Conservation (phyloP, 2,329 filamentous ascomycete genomes). For the Monosporascus sp. region DNA sequence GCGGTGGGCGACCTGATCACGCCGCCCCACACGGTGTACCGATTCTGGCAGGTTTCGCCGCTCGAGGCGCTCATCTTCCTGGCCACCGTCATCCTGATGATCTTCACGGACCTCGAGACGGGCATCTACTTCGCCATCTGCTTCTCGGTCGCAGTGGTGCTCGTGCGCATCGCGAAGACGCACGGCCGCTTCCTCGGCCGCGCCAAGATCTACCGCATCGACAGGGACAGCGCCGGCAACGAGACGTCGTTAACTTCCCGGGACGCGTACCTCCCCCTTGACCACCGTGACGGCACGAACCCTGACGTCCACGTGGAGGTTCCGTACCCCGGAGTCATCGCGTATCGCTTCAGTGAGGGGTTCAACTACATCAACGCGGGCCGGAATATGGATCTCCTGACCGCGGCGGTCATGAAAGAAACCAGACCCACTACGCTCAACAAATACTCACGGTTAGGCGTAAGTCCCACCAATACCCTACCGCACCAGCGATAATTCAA, state of each 20-base stretch:
- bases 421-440: conserved; percentile 40
- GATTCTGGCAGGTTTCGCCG: conserved; percentile 83
- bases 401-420: conserved; percentile 37
- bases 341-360: conserved; percentile 50
- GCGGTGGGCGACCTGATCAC: conserved; percentile 84
- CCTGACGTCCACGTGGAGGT: conserved; percentile 37
- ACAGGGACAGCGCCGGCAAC: conserved; percentile 5
- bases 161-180: conserved; percentile 75
- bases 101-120: conserved; percentile 77
- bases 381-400: conserved; percentile 44
- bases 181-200: conserved; percentile 73
- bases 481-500: conserved; percentile 11
- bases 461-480: conserved; percentile 22
- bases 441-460: conserved; percentile 40
- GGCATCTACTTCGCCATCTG: conserved; percentile 79
- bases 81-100: conserved; percentile 73
- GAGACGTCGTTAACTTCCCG: conserved; percentile 20
- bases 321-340: conserved; percentile 48
- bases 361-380: conserved; percentile 53
- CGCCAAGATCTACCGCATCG: conserved; percentile 60
- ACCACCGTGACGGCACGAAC: conserved; percentile 47
- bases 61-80: conserved; percentile 82
- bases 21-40: conserved; percentile 74
- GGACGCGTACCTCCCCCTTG: conserved; percentile 41
- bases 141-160: conserved; percentile 62